phyloP scores from a whole-genome alignment of 768 basidiomycete genomes.

The Sporobolomyces phaffii region DNA sequence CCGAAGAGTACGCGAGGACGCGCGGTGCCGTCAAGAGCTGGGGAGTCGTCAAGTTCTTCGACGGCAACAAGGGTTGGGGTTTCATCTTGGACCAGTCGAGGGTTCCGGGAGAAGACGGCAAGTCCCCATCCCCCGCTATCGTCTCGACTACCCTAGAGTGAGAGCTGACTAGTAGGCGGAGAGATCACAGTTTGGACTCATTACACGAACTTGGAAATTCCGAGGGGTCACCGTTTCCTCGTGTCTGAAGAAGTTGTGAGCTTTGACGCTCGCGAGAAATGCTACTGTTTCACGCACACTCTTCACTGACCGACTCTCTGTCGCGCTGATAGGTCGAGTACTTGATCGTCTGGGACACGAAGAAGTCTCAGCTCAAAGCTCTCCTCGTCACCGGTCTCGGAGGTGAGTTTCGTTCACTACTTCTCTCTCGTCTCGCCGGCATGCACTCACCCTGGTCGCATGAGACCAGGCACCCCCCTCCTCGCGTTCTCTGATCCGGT shows the following conservation, averaged over 20 bases:
- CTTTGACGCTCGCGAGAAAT: too few relatives aligned
- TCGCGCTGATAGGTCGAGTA: slow-evolving; percentile 1
- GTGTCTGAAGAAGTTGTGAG: slow-evolving; percentile 6
- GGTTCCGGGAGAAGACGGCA: not conserved
- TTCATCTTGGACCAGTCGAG: slow-evolving; percentile 2
- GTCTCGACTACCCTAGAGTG: not conserved
- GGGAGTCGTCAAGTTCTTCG: slow-evolving; percentile 10
- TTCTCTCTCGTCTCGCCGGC: not conserved
- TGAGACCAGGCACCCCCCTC: not conserved
- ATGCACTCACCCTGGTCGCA: not conserved
- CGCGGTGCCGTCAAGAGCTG: not conserved
- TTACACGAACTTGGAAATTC: slow-evolving; percentile 8
- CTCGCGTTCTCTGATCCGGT: not conserved
- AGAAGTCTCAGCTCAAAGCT: slow-evolving; percentile 7
- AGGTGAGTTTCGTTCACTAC: not conserved
- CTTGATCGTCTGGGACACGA: slow-evolving; percentile 1
- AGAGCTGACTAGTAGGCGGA: not conserved
- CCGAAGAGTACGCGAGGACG: not conserved
- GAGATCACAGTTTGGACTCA: slow-evolving; percentile 2
- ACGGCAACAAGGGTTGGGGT: slow-evolving; percentile 10
- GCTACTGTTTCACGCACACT: not conserved
- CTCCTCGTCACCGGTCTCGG: slow-evolving; percentile 4
- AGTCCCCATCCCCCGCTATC: not conserved
- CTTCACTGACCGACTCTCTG: not conserved
- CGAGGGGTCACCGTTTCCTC: slow-evolving; percentile 1